phyloP scores from a whole-genome alignment of 192 early-diverging fungal species.

The Blastocladiella britannica region DNA sequence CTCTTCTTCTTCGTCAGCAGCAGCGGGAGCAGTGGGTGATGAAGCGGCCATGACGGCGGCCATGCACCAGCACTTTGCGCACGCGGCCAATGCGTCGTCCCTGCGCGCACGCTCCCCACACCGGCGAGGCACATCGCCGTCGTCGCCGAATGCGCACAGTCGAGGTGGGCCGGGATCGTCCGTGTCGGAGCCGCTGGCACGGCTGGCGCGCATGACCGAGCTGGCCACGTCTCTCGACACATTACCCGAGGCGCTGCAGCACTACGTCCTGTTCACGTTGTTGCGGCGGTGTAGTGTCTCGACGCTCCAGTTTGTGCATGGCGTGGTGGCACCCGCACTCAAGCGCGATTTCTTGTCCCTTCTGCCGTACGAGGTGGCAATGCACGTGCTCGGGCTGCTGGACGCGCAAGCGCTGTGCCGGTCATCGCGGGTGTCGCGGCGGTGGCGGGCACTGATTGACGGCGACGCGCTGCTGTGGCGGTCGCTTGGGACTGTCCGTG shows the following conservation, averaged over 20 bases:
- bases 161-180: too few relatives aligned
- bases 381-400: conserved; percentile 63
- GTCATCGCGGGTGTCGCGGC: conserved; percentile 55
- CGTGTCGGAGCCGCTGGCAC: too few relatives aligned
- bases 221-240: conserved; percentile 62
- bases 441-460: conserved; percentile 61
- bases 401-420: conserved; percentile 58
- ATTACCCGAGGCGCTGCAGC: conserved; percentile 51
- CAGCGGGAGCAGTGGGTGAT: not conserved
- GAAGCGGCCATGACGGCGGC: not conserved
- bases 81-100: not conserved
- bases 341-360: conserved; percentile 73
- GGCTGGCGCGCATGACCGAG: conserved; percentile 27
- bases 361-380: conserved; percentile 44
- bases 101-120: not conserved
- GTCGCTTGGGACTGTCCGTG: not conserved
- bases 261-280: conserved; percentile 73
- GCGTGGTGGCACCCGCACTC: conserved; percentile 68
- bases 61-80: not conserved
- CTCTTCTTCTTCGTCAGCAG: not conserved
- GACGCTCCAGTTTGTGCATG: conserved; percentile 76
- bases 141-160: too few relatives aligned
- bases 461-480: conserved; percentile 35
- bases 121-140: not conserved
- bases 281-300: conserved; percentile 58